Evolutionary conservation across 1,284 basidiomycete genomes (phyloP).

Genomic region (Puccinia polysora): DNA sequence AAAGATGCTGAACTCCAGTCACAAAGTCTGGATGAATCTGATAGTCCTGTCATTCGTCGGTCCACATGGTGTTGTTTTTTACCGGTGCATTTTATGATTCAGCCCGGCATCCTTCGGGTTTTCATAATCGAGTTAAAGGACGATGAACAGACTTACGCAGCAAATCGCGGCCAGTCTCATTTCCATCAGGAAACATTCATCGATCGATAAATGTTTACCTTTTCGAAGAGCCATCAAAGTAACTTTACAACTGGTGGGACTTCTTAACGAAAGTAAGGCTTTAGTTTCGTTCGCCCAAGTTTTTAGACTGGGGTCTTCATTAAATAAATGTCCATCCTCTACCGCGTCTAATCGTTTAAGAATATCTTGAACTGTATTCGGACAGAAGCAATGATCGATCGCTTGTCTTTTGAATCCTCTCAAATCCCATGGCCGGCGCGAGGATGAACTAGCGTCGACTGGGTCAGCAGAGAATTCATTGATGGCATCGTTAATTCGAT

Average conservation of each 20-base stretch:
- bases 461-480: slow-evolving; percentile 64
- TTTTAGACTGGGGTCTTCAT: slow-evolving; percentile 58
- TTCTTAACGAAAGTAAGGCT: slow-evolving; percentile 63
- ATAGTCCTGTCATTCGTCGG: too few relatives aligned
- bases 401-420: slow-evolving; percentile 65
- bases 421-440: slow-evolving; percentile 53
- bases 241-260: slow-evolving; percentile 84
- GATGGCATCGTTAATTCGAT: slow-evolving; percentile 60
- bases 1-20: slow-evolving; percentile 69
- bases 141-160: slow-evolving; percentile 60
- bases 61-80: neutral
- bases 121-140: neutral
- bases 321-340: slow-evolving; percentile 52
- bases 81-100: too few relatives aligned
- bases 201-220: slow-evolving; percentile 63
- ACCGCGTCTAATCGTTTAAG: slow-evolving; percentile 60
- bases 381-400: slow-evolving; percentile 71
- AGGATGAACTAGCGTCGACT: slow-evolving; percentile 38
- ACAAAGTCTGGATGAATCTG: slow-evolving; percentile 68
- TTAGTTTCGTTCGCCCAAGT: slow-evolving; percentile 71
- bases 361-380: slow-evolving; percentile 67
- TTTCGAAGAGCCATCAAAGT: slow-evolving; percentile 70
- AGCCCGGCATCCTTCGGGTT: too few relatives aligned
- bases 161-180: slow-evolving; percentile 71
- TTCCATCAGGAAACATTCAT: slow-evolving; percentile 73